Conservation (phyloP, 352 stramenopile species). For the Blastocystis sp. region DNA sequence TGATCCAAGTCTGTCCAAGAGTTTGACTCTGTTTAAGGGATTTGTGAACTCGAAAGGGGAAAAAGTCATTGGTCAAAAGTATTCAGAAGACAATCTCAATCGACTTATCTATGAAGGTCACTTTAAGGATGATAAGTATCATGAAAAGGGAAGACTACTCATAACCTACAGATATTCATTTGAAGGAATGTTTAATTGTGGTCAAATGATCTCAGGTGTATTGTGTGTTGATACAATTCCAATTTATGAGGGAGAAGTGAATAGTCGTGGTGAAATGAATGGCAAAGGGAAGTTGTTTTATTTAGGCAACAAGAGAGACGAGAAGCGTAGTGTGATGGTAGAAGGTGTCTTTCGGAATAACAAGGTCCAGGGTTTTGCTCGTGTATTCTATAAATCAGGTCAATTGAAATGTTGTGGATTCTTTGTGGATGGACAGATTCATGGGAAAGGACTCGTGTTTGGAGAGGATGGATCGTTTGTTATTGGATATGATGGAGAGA, state of each 20-base stretch:
- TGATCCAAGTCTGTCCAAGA: not conserved
- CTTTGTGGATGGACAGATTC: not conserved
- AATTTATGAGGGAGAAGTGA: conserved; percentile 20
- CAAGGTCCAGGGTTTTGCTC: not conserved
- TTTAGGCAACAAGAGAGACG: not conserved
- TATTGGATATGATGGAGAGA: not conserved
- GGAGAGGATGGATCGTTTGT: not conserved
- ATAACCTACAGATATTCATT: not conserved
- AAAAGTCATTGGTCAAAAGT: not conserved
- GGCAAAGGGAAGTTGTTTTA: conserved; percentile 7
- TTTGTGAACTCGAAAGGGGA: not conserved
- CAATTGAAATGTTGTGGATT: conserved; percentile 12
- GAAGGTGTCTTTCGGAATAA: not conserved
- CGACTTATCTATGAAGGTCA: not conserved
- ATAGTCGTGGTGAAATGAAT: not conserved
- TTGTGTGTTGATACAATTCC: not conserved
- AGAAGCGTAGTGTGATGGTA: not conserved
- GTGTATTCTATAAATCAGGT: not conserved
- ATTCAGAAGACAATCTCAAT: not conserved
- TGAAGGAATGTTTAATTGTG: not conserved
- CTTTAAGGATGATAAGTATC: not conserved
- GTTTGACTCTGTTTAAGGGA: not conserved
- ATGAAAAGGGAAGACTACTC: not conserved
- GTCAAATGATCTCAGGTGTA: not conserved
- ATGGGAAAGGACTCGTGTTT: not conserved